These are phyloP conservation scores for Suillus weaverae DNA, from an alignment of 768 basidiomycete species.

Conservation along the genomic window DNA sequence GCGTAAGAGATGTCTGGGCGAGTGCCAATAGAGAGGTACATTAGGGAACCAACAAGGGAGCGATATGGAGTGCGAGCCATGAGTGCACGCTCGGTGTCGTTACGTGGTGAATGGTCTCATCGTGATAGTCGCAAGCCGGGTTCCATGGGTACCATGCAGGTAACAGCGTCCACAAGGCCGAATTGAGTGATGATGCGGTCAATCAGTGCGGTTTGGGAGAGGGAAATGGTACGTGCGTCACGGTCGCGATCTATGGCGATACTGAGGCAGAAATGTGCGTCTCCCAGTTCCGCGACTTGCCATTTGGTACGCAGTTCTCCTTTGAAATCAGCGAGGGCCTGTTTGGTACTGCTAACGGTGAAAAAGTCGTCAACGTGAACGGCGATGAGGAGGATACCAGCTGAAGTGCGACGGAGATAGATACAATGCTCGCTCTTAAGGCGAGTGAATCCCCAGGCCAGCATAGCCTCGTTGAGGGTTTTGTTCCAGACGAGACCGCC, in stretches of 20 bases:
- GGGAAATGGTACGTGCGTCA: constrained; percentile 7
- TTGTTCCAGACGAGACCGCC: not conserved
- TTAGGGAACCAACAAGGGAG: constrained; percentile 19
- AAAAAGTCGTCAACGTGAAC: too few species aligned
- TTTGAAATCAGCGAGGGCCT: too few species aligned
- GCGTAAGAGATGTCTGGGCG: constrained; percentile 33
- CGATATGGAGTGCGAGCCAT: too few species aligned
- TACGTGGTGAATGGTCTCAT: too few species aligned
- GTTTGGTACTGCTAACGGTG: too few species aligned
- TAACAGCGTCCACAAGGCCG: constrained; percentile 21
- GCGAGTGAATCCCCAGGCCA: not conserved
- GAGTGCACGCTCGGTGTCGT: not conserved
- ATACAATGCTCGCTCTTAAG: not conserved
- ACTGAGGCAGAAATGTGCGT: constrained; percentile 9
- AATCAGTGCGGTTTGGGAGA: constrained; percentile 25
- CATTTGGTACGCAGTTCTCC: too few species aligned
- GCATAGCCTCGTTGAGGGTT: not conserved
- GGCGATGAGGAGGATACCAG: too few species aligned
- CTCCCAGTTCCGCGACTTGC: too few species aligned
- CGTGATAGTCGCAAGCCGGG: constrained; percentile 9
- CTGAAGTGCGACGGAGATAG: too few species aligned
- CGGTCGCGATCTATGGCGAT: constrained; percentile 20
- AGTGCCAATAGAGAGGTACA: constrained; percentile 30
- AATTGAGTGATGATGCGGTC: constrained; percentile 20
- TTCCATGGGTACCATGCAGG: constrained; percentile 25